These are phyloP conservation scores for Dactylonectria estremocensis DNA, from an alignment of 2,329 filamentous ascomycete genomes.

Conservation along the genomic window DNA sequence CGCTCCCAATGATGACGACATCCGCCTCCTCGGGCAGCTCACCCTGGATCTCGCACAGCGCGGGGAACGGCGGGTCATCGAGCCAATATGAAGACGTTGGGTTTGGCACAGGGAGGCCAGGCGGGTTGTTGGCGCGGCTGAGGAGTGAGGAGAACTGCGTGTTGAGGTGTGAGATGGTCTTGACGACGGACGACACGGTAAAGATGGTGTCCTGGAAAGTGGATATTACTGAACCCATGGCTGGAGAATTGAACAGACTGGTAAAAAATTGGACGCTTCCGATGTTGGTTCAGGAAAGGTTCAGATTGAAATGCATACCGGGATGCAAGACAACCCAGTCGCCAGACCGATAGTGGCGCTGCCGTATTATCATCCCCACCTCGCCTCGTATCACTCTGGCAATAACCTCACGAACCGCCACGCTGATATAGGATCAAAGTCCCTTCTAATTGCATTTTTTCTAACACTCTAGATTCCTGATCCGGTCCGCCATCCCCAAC, in stretches of 20 bases:
- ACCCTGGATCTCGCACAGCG: conserved; percentile 54
- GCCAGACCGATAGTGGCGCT: not conserved
- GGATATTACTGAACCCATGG: conserved; percentile 55
- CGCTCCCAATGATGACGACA: conserved; percentile 68
- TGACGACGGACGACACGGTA: conserved; percentile 44
- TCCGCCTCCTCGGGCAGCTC: conserved; percentile 59
- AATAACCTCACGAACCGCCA: not conserved
- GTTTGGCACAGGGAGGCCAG: conserved; percentile 59
- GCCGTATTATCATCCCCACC: not conserved
- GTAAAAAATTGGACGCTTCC: not conserved
- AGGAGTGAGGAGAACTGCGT: conserved; percentile 49
- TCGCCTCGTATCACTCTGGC: not conserved
- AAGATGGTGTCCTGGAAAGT: conserved; percentile 41
- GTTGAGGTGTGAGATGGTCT: conserved; percentile 47
- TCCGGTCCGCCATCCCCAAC: conserved; percentile 26
- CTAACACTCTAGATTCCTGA: conserved; percentile 48
- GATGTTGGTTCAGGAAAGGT: not conserved
- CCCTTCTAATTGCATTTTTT: conserved; percentile 47
- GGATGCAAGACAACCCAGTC: not conserved
- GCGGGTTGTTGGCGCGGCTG: conserved; percentile 50
- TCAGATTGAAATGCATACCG: not conserved
- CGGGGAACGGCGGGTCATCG: conserved; percentile 59
- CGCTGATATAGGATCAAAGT: conserved; percentile 26
- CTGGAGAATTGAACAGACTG: not conserved
- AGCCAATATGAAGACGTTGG: conserved; percentile 65